Conservation (phyloP, 768 basidiomycete species). For the Hydnum rufescens region DNA sequence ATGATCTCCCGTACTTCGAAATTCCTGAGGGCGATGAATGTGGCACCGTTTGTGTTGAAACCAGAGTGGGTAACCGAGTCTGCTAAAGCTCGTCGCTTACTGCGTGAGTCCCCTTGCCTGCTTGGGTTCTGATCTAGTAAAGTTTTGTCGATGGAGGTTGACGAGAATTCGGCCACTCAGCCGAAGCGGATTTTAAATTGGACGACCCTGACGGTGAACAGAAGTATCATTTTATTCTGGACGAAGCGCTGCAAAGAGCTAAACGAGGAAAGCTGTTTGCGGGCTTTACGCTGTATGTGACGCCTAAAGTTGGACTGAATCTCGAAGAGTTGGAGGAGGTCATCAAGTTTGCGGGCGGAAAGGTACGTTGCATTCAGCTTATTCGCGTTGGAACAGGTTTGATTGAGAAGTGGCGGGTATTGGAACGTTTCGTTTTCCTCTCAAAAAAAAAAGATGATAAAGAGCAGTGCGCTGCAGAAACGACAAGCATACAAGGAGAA, state of each 20-base stretch:
- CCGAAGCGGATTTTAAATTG: no score
- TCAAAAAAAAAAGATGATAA: no score
- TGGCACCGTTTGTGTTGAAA: background rate
- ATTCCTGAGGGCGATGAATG: slow-evolving; percentile 49
- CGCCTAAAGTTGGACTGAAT: slow-evolving; percentile 39
- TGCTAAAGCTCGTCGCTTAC: background rate
- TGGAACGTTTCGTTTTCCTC: no score
- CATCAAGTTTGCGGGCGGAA: slow-evolving; percentile 47
- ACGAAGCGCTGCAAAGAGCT: slow-evolving; percentile 39
- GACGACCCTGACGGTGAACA: slow-evolving; percentile 43
- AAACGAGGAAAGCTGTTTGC: slow-evolving; percentile 36
- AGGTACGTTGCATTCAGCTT: slow-evolving; percentile 29
- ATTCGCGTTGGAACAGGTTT: no score
- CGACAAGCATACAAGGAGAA: no score
- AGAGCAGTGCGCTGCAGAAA: no score
- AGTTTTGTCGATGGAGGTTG: no score
- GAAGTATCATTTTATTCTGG: slow-evolving; percentile 46
- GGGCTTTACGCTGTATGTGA: slow-evolving; percentile 55
- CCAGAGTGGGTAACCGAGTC: background rate
- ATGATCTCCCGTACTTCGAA: slow-evolving; percentile 70
- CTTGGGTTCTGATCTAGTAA: slow-evolving; percentile 33
- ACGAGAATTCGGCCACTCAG: no score
- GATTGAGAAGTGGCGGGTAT: no score
- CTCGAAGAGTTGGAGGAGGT: slow-evolving; percentile 40
- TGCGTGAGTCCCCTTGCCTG: slow-evolving; percentile 29